Base-by-base conservation (phyloP, 1,284 basidiomycete species). In the Irpex rosettiformis region DNA sequence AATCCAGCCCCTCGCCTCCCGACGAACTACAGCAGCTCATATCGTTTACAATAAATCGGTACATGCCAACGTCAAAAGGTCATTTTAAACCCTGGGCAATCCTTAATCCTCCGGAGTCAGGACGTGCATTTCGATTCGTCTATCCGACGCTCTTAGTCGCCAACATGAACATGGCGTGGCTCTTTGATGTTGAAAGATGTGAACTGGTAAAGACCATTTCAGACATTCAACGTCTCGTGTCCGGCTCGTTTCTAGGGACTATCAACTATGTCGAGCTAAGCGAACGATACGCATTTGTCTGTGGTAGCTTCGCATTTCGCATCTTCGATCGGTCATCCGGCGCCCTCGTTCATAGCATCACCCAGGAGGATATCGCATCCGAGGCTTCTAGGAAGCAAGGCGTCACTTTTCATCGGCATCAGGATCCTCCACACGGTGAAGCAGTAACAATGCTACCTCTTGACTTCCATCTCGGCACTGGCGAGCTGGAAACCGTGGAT, bases 181-280 rank as follows among this genome's bases (percentile, higher is more conserved):
- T 90, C 4, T 89, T 80, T 77, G 81, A 91, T 64, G 73, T 90
- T 18, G 75, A 77, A 3, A 78, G 79, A 0, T 80, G 76, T 1
- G 65, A 65, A 30, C 65, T 83, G 4, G 64, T 79, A 2, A 76
- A 83, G 58, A 77, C 75, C 4, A 73, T 91, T 42, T 64, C 70
- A 8, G 70, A 75, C 47, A 75, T 77, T 10, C 78, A 82, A 59
- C 67, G 58, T 43, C 49, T 58, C 6, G 58, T 63, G 8, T 60
- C 59, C 1, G 57, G 64, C 6, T 13, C 29, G 4, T 16, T 40
- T 13, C 69, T 84, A 7, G 79, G 75, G 2, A 60, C 70, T 2
- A 76, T 88, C 58, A 74, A 75, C 56, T 91, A 91, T 64, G 86
- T 91, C 47, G 89, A 91, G 62, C 69, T 91, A 56, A 83, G 80